Percentiles rank a stretch among this genome's conserved stretches.
These are phyloP conservation scores for Choiromyces venosus DNA, from an alignment of 495 filamentous ascomycete species.

Conservation along the genomic window DNA sequence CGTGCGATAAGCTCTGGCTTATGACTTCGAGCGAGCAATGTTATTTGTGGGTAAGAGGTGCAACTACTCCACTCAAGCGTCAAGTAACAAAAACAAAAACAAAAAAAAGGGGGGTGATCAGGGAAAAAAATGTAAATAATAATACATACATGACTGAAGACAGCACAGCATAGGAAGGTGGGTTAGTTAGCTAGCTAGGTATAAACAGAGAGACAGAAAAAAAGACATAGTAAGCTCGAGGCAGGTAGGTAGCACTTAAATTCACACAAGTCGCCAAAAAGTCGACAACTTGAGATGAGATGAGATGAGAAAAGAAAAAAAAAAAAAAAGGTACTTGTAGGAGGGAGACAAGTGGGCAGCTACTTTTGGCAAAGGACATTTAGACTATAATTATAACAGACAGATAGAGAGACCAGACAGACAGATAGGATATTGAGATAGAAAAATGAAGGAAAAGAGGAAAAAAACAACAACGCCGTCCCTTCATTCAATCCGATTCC, in stretches of 20 bases:
- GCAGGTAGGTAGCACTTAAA: neutral
- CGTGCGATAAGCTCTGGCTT: too few relatives aligned
- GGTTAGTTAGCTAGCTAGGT: neutral
- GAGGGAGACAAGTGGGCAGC: neutral
- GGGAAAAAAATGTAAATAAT: neutral
- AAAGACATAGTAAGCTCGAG: neutral
- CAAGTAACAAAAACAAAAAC: too few relatives aligned
- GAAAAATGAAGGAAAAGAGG: conserved; percentile 7
- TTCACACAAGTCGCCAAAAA: neutral
- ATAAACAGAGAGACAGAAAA: neutral
- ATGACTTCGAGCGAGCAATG: too few relatives aligned
- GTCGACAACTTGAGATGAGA: neutral
- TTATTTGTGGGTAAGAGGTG: too few relatives aligned
- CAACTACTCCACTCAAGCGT: too few relatives aligned
- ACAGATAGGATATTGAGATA: neutral
- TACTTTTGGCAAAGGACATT: neutral
- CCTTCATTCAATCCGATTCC: conserved; percentile 19
- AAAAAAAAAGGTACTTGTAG: neutral
- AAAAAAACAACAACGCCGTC: conserved; percentile 32
- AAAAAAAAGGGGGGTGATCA: too few relatives aligned
- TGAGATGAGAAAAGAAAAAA: too few relatives aligned
- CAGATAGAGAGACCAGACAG: neutral
- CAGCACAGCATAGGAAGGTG: neutral
- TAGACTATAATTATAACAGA: conserved; percentile 25
- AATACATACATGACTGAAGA: neutral